Base-by-base conservation (phyloP, 2,329 filamentous ascomycete species). In the Neoscytalidium dimidiatum region DNA sequence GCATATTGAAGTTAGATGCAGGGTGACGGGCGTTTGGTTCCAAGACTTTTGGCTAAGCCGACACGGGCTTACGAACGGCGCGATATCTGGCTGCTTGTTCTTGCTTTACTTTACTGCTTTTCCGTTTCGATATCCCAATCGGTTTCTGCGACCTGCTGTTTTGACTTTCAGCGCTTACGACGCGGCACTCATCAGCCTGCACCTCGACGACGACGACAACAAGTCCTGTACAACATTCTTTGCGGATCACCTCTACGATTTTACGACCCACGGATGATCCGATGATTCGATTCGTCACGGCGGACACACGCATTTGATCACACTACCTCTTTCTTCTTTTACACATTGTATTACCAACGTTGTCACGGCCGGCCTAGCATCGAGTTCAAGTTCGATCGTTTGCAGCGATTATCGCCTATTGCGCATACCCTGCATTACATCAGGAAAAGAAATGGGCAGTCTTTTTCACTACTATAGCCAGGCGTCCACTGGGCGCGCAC, bases 71-170 rank as follows among this genome's bases (percentile, higher is more conserved):
- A 13, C 14, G 58, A 31, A 51, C 58, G 58, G 58, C 43, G 46
- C 46, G 44, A 62, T 28, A 49, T 51, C 19, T 51, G 46, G 58
- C 46, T 49, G 46, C 38, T 46, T 56, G 29, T 35, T 52, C 33
- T 23, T 56, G 51, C 62, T 64, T 57, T 63, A 44, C 46, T 63
- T 64, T 57, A 57, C 33, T 56, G 35, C 62, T 64, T 41, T 64
- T 57, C n/a, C 61, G 46, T 38, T 64, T 56, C 51, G 62, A 64
- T 64, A 64, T 64, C 62, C 62, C 62, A n/a, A 64, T 57, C 49
- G 51, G 26, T 57, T 64, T 38, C 29, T 38, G 48, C 61, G 61
- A 63, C 61, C 38, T 63, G 61, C 61, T 53, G 49, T 63, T 63
- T 53, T 19, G 48, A 26, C 35, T 35, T 63, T 48, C 56, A 63